phyloP scores from a whole-genome alignment of 106 monocot genomes.

The Alisma plantagoaquatica region DNA sequence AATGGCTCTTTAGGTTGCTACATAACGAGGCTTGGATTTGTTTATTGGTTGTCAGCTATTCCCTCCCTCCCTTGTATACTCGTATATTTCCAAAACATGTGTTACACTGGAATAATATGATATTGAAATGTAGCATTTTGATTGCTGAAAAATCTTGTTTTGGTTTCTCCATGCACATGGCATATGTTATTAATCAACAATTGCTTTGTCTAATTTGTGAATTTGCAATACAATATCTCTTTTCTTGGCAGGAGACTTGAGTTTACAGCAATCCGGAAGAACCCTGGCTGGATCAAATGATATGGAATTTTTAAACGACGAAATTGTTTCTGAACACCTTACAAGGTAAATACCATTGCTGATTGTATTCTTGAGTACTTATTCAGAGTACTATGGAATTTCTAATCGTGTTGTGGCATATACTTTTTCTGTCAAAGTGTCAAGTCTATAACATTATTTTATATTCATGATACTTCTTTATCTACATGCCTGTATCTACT shows the following conservation, averaged over 20 bases:
- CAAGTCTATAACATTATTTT: not conserved
- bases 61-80: too few species aligned
- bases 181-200: too few species aligned
- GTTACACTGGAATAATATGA: too few species aligned
- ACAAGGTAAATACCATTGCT: slow-evolving; percentile 17
- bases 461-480: not conserved
- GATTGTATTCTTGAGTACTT: not conserved
- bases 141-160: too few species aligned
- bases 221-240: too few species aligned
- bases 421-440: not conserved
- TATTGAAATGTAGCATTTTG: too few species aligned
- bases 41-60: too few species aligned
- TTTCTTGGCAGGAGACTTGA: slow-evolving; percentile 1
- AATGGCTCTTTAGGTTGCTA: too few species aligned
- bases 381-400: not conserved
- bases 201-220: too few species aligned
- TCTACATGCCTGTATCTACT: not conserved
- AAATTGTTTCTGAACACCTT: slow-evolving; percentile 27
- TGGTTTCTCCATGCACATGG: too few species aligned
- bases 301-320: slow-evolving; percentile 13
- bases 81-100: too few species aligned
- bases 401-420: not conserved
- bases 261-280: not conserved
- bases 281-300: not conserved
- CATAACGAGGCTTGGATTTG: too few species aligned